Percentiles rank a stretch among this genome's conserved stretches.
phyloP scores from a whole-genome alignment of 108 stramenopile genomes.

The Nannochloropsis granulata region DNA sequence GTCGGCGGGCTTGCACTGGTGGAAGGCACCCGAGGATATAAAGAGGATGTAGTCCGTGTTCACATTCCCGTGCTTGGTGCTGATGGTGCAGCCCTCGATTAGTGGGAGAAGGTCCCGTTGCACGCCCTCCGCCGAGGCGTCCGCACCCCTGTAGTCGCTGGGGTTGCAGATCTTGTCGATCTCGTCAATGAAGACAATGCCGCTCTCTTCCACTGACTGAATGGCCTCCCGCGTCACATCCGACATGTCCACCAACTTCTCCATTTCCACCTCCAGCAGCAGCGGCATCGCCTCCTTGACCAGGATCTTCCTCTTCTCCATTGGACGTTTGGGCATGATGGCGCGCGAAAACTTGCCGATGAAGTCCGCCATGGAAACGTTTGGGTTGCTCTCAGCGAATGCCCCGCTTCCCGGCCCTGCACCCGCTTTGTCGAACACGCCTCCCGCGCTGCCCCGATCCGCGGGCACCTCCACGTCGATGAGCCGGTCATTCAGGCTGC shows the following conservation, averaged over 20 bases:
- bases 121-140: slow-evolving; percentile 95
- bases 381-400: slow-evolving; percentile 2
- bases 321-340: slow-evolving; percentile 1
- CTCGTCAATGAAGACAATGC: slow-evolving; percentile 99
- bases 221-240: slow-evolving; percentile 86
- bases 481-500: slow-evolving; percentile 69
- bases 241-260: slow-evolving; percentile 65
- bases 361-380: slow-evolving; percentile 23
- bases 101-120: slow-evolving; percentile 93
- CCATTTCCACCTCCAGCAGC: slow-evolving; percentile 80
- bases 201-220: slow-evolving; percentile 79
- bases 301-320: slow-evolving; percentile 64
- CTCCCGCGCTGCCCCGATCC: slow-evolving; percentile 9
- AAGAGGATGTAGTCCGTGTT: slow-evolving; percentile 97
- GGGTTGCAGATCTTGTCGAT: slow-evolving; percentile 90
- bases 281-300: slow-evolving; percentile 70
- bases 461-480: slow-evolving; percentile 73
- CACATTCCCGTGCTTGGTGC: slow-evolving; percentile 92
- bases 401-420: neutral
- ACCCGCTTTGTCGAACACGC: neutral
- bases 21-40: slow-evolving; percentile 48
- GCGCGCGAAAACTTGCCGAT: neutral
- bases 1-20: slow-evolving; percentile 80
- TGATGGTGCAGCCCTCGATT: slow-evolving; percentile 90
- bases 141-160: slow-evolving; percentile 59